phyloP scores from a whole-genome alignment of 2,329 filamentous ascomycete genomes.

The Shiraia bambusicola region DNA sequence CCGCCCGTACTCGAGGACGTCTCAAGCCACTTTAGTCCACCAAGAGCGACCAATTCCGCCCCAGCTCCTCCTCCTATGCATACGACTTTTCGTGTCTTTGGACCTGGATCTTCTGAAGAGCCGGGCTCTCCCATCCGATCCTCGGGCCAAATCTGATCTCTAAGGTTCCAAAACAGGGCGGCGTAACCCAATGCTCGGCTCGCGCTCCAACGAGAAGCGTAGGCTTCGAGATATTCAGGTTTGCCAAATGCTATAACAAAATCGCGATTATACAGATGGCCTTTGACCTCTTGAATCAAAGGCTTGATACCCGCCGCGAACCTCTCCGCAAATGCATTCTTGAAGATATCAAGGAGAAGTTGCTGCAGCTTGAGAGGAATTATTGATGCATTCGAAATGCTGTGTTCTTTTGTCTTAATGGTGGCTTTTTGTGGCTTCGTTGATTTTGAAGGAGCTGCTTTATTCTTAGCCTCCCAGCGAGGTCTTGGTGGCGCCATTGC shows the following conservation, averaged over 20 bases:
- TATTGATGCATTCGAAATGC: conserved; percentile 6
- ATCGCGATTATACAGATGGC: conserved; percentile 81
- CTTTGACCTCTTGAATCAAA: conserved; percentile 78
- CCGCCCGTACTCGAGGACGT: conserved; percentile 3
- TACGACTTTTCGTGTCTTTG: conserved; percentile 45
- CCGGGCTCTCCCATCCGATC: background rate
- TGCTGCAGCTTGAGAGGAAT: conserved; percentile 64
- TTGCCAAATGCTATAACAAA: conserved; percentile 77
- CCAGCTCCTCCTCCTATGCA: conserved; percentile 68
- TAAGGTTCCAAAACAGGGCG: conserved; percentile 53
- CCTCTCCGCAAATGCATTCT: conserved; percentile 57
- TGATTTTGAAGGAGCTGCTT: conserved; percentile 6
- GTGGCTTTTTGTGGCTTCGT: conserved; percentile 10
- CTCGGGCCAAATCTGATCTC: conserved; percentile 16
- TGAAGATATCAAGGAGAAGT: conserved; percentile 72
- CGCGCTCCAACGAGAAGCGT: conserved; percentile 89
- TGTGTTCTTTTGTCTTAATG: conserved; percentile 5
- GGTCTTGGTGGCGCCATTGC: conserved; percentile 14
- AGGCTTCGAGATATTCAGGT: conserved; percentile 72
- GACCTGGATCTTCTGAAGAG: background rate
- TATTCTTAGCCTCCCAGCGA: conserved; percentile 6
- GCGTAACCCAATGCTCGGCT: conserved; percentile 80
- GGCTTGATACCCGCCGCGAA: conserved; percentile 51
- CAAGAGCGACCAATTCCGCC: conserved; percentile 66
- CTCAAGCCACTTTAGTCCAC: conserved; percentile 52